phyloP scores from a whole-genome alignment of 2,329 filamentous ascomycete species.

The Ophiobolus disseminans region DNA sequence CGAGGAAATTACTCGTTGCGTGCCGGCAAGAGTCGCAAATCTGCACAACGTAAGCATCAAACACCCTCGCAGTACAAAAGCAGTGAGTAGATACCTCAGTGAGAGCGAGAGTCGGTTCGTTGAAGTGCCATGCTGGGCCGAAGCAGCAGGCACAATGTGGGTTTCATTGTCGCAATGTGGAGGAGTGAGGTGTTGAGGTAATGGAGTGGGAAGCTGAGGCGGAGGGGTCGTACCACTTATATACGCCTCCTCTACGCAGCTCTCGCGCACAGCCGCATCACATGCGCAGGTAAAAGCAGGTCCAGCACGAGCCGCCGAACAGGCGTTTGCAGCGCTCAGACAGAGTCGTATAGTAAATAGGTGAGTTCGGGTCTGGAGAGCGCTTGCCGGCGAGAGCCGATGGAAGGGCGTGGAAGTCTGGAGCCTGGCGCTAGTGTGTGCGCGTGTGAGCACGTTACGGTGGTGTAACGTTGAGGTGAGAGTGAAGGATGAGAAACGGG shows the following conservation, averaged over 20 bases:
- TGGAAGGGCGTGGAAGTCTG: constrained; percentile 4
- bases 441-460: not conserved
- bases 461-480: constrained; percentile 1
- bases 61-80: no score
- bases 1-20: no score
- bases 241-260: not conserved
- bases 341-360: constrained; percentile 12
- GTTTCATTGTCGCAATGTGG: not conserved
- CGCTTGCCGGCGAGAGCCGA: constrained; percentile 9
- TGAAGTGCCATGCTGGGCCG: not conserved
- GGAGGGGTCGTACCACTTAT: constrained; percentile 7
- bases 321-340: constrained; percentile 13
- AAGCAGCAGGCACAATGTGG: not conserved
- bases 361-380: constrained; percentile 13
- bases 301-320: not conserved
- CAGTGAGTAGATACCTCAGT: no score
- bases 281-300: constrained; percentile 7
- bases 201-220: not conserved
- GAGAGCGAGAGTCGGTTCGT: not conserved
- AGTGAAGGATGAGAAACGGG: not conserved
- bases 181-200: constrained; percentile 3
- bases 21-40: no score
- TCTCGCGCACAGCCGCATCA: not conserved
- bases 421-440: constrained; percentile 9
- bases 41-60: no score